phyloP scores from a whole-genome alignment of 805 yeast species.

The Monosporozyma solicola region DNA sequence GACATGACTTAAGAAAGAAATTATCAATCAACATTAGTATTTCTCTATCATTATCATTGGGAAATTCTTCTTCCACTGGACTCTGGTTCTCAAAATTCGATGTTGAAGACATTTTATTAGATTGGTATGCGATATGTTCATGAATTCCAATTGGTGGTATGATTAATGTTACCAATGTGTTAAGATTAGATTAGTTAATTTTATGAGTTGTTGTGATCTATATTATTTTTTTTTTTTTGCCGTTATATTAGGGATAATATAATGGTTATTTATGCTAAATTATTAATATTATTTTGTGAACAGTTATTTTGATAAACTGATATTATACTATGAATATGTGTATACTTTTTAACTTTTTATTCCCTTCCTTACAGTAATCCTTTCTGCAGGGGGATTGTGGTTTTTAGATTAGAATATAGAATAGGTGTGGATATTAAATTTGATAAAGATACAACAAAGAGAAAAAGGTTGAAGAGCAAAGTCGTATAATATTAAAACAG shows the following conservation, averaged over 20 bases:
- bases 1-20: slow-evolving; percentile 57
- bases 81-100: neutral
- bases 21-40: slow-evolving; percentile 39
- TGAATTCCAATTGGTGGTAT: neutral
- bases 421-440: neutral
- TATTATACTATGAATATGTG: neutral
- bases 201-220: neutral
- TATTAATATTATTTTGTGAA: neutral
- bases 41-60: slow-evolving; percentile 11
- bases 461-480: neutral
- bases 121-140: neutral
- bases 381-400: neutral
- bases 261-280: neutral
- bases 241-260: neutral
- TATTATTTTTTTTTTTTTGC: neutral
- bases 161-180: neutral
- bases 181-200: neutral
- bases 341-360: neutral
- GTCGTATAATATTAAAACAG: neutral
- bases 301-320: neutral
- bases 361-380: neutral
- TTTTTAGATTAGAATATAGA: neutral
- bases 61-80: neutral
- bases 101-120: neutral
- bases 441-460: neutral